phyloP scores from a whole-genome alignment of 345 rosid species.

The Citrus reticulata region DNA sequence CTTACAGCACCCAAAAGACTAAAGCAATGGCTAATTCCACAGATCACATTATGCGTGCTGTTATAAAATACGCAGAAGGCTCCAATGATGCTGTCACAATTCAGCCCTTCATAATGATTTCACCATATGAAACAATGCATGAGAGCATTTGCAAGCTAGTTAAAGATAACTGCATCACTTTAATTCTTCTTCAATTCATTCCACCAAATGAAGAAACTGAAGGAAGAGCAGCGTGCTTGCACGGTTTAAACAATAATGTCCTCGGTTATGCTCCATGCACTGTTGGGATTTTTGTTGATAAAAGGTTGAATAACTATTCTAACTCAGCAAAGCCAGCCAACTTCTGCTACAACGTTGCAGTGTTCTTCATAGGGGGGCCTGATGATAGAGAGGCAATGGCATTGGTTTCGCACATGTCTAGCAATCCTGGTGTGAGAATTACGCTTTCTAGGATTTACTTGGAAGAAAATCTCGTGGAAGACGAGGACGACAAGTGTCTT shows the following conservation, averaged over 20 bases:
- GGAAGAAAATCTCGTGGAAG: neutral
- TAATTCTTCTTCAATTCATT: conserved; percentile 26
- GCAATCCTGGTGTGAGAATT: conserved; percentile 12
- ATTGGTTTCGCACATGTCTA: conserved; percentile 23
- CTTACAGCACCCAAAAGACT: conserved; percentile 11
- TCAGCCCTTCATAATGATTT: conserved; percentile 17
- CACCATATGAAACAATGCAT: conserved; percentile 27
- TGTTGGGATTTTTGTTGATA: conserved; percentile 29
- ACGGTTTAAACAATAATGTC: conserved; percentile 2
- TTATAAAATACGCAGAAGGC: conserved; percentile 10
- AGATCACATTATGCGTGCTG: conserved; percentile 27
- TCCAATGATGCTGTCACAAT: conserved; percentile 6
- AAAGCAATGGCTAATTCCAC: neutral
- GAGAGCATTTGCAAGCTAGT: conserved; percentile 30
- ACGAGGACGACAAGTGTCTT: neutral
- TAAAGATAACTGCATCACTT: conserved; percentile 9
- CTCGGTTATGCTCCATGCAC: conserved; percentile 26
- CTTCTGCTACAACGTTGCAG: conserved; percentile 7
- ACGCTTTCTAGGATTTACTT: conserved; percentile 13
- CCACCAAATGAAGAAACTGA: neutral
- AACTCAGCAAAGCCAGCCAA: neutral
- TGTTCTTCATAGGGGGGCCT: conserved; percentile 29
- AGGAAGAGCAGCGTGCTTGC: neutral
- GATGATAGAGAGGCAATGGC: conserved; percentile 39
- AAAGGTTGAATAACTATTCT: neutral